phyloP scores from a whole-genome alignment of 768 basidiomycete species.

The Pisolithus tinctorius region DNA sequence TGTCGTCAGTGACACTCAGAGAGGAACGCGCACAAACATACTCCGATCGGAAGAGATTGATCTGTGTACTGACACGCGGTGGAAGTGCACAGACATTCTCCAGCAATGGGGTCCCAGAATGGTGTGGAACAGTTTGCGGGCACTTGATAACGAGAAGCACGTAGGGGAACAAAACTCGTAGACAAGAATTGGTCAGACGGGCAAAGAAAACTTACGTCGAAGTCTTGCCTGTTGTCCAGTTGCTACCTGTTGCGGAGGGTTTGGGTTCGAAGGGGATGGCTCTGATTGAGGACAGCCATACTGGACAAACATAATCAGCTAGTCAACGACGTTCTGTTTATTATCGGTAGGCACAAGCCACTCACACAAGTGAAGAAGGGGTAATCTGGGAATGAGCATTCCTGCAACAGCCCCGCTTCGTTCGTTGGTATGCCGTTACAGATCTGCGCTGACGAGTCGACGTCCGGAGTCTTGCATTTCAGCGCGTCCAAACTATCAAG shows the following conservation, averaged over 20 bases:
- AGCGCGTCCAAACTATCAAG: conserved; percentile 47
- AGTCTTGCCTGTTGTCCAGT: conserved; percentile 41
- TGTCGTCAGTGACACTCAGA: background rate
- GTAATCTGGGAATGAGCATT: conserved; percentile 66
- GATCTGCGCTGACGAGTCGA: conserved; percentile 47
- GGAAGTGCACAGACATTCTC: conserved; percentile 56
- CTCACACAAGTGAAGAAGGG: conserved; percentile 75
- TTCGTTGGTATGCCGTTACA: conserved; percentile 75
- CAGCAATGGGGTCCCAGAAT: conserved; percentile 74
- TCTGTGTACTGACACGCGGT: conserved; percentile 57
- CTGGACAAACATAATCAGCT: conserved; percentile 26
- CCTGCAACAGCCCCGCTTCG: conserved; percentile 52
- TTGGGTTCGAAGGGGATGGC: conserved; percentile 62
- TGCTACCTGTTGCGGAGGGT: conserved; percentile 52
- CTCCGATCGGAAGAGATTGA: conserved; percentile 56
- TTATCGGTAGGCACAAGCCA: conserved; percentile 5
- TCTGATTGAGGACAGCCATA: conserved; percentile 48
- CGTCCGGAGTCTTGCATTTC: conserved; percentile 58
- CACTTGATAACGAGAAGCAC: conserved; percentile 31
- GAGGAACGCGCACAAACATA: conserved; percentile 25
- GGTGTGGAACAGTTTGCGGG: conserved; percentile 68
- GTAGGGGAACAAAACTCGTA: background rate
- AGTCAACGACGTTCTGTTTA: background rate
- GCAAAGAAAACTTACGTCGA: conserved; percentile 42
- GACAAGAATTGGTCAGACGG: background rate